phyloP scores from a whole-genome alignment of 164 flowering plant genomes.

The Pachysandra terminalis region DNA sequence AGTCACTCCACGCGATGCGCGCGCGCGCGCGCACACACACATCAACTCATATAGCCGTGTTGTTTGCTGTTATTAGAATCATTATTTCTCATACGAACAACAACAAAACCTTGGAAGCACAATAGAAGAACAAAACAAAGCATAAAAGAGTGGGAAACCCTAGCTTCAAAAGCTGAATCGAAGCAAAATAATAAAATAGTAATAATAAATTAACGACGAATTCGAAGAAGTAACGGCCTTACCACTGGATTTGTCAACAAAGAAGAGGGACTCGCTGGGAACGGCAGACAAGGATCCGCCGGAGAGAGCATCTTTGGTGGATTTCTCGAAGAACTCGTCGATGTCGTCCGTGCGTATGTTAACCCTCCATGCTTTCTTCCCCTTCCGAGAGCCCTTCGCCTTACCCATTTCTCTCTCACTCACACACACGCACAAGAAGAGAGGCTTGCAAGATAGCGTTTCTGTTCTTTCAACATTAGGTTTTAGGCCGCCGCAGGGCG shows the following conservation, averaged over 20 bases:
- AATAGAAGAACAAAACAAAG: not conserved
- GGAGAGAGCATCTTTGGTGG: slow-evolving; percentile 87
- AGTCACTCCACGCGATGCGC: no score
- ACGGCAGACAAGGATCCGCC: slow-evolving; percentile 68
- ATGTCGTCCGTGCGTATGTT: slow-evolving; percentile 84
- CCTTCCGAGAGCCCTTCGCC: slow-evolving; percentile 74
- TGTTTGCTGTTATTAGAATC: no score
- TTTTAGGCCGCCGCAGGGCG: no score
- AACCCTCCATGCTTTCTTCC: slow-evolving; percentile 95
- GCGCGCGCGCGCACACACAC: no score
- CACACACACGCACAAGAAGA: not conserved
- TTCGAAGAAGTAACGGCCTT: not conserved
- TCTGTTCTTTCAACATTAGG: no score
- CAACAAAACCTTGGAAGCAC: not conserved
- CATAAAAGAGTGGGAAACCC: not conserved
- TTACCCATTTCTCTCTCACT: slow-evolving; percentile 51
- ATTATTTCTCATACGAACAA: no score
- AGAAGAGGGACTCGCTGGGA: slow-evolving; percentile 74
- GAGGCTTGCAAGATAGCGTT: not conserved
- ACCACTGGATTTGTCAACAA: slow-evolving; percentile 80
- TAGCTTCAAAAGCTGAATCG: not conserved
- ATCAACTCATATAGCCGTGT: no score
- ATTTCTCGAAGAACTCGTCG: slow-evolving; percentile 66
- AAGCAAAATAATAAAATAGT: not conserved
- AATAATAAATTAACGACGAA: not conserved